Evolutionary conservation across 2,329 filamentous ascomycete species (phyloP).

Genomic region (Annulohypoxylon truncatum): DNA sequence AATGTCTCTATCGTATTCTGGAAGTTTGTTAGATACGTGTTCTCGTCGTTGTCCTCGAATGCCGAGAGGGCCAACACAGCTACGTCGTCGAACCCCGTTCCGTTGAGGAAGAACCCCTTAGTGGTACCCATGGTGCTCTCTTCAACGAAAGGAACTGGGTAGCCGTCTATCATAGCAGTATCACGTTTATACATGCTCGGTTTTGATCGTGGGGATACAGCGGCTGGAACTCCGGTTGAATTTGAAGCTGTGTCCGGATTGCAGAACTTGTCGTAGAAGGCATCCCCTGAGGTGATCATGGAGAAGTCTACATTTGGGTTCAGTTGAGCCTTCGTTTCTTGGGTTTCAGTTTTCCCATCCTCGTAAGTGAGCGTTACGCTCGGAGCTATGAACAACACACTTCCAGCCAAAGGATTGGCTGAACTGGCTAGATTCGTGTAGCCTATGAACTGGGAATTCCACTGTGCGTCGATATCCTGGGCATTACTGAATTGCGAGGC

Average conservation of each 20-base stretch:
- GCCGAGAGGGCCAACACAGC: constrained; percentile 49
- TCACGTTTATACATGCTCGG: constrained; percentile 15
- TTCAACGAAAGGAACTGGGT: constrained; percentile 48
- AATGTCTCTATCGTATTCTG: constrained; percentile 48
- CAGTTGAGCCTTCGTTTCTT: constrained; percentile 42
- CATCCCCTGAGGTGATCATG: constrained; percentile 50
- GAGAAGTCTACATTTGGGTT: constrained; percentile 44
- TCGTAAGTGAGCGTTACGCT: constrained; percentile 51
- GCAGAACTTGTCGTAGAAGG: constrained; percentile 53
- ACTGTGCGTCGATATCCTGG: constrained; percentile 69
- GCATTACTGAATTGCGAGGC: constrained; percentile 58
- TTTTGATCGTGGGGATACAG: constrained; percentile 3
- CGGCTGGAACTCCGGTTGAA: not conserved
- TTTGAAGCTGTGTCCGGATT: constrained; percentile 38
- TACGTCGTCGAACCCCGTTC: constrained; percentile 48
- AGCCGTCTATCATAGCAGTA: constrained; percentile 42
- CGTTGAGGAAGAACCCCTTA: constrained; percentile 52
- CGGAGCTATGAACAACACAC: constrained; percentile 46
- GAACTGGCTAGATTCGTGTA: constrained; percentile 43
- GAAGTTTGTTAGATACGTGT: constrained; percentile 54
- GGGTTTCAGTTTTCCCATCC: constrained; percentile 47
- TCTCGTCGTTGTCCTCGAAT: constrained; percentile 38
- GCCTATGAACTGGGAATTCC: constrained; percentile 51
- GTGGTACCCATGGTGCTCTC: constrained; percentile 47
- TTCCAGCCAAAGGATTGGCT: constrained; percentile 40